phyloP scores from a whole-genome alignment of 2,329 filamentous ascomycete genomes.

The Aureobasidium sp. region DNA sequence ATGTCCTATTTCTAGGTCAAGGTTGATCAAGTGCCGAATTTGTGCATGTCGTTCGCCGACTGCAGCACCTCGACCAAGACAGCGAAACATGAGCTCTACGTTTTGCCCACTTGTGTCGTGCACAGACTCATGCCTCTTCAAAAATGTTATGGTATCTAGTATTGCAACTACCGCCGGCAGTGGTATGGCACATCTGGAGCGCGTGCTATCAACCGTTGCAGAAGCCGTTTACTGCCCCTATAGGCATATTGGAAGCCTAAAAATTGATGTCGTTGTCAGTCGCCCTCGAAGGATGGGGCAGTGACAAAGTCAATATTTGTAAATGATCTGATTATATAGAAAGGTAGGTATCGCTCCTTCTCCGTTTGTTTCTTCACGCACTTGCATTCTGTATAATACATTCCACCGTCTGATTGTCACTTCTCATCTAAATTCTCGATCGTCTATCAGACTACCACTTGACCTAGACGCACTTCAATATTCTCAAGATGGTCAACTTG shows the following conservation, averaged over 20 bases:
- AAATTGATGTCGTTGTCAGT: not conserved
- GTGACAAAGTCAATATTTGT: not conserved
- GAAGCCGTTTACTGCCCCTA: not conserved
- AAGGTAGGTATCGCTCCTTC: not conserved
- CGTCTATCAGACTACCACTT: not conserved
- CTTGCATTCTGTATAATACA: not conserved
- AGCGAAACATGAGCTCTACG: not conserved
- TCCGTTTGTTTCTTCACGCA: not conserved
- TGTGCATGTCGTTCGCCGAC: not conserved
- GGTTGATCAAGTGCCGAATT: not conserved
- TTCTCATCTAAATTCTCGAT: not conserved
- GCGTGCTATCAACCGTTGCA: slow-evolving; percentile 7
- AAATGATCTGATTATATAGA: not conserved
- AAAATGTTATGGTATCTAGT: not conserved
- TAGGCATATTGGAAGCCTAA: slow-evolving; percentile 2
- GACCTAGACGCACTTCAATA: not conserved
- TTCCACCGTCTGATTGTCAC: not conserved
- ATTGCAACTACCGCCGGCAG: not conserved
- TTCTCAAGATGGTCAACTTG: slow-evolving; percentile 13
- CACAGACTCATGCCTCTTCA: not conserved
- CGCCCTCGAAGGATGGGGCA: not conserved
- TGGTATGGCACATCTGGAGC: not conserved
- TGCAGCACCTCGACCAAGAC: not conserved
- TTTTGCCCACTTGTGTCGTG: not conserved
- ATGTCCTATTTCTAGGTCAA: not conserved